A percentile compares a stretch with the other conserved stretches of the same genome.
phyloP scores from a whole-genome alignment of 768 basidiomycete genomes.

The Fistulinella prunicolor region DNA sequence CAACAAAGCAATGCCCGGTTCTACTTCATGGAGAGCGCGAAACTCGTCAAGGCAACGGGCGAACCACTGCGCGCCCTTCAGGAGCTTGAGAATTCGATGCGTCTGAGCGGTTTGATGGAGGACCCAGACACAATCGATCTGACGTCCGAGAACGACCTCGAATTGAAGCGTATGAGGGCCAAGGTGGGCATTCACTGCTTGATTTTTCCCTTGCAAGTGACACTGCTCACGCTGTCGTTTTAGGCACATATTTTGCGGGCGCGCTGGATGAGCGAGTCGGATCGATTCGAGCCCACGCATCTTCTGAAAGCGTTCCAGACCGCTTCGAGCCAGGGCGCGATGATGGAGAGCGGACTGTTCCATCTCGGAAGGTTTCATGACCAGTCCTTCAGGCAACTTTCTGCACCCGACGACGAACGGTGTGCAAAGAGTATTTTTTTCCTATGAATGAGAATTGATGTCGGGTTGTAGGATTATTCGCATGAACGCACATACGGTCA shows the following conservation, averaged over 20 bases:
- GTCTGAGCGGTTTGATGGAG: constrained; percentile 45
- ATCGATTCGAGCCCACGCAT: constrained; percentile 64
- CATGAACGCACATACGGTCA: constrained; percentile 66
- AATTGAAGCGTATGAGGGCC: constrained; percentile 54
- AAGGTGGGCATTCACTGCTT: constrained; percentile 65
- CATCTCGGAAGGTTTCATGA: constrained; percentile 90
- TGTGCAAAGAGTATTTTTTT: constrained; percentile 18
- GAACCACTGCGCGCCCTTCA: constrained; percentile 83
- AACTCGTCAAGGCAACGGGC: constrained; percentile 73
- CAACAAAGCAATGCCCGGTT: constrained; percentile 67
- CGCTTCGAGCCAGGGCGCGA: constrained; percentile 48
- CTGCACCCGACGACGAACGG: constrained; percentile 53
- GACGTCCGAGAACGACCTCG: constrained; percentile 48
- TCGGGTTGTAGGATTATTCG: constrained; percentile 46
- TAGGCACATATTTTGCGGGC: constrained; percentile 80
- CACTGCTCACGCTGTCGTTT: neutral
- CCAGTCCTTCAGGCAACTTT: constrained; percentile 59
- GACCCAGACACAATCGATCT: constrained; percentile 51
- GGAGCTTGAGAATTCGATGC: constrained; percentile 78
- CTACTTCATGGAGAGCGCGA: constrained; percentile 88
- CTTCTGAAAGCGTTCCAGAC: constrained; percentile 59
- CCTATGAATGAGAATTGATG: neutral
- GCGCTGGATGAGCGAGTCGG: constrained; percentile 91
- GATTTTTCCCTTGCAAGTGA: neutral
- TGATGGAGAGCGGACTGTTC: constrained; percentile 83